phyloP scores from a whole-genome alignment of 352 stramenopile species.

The Globisporangium cylindrosporum region DNA sequence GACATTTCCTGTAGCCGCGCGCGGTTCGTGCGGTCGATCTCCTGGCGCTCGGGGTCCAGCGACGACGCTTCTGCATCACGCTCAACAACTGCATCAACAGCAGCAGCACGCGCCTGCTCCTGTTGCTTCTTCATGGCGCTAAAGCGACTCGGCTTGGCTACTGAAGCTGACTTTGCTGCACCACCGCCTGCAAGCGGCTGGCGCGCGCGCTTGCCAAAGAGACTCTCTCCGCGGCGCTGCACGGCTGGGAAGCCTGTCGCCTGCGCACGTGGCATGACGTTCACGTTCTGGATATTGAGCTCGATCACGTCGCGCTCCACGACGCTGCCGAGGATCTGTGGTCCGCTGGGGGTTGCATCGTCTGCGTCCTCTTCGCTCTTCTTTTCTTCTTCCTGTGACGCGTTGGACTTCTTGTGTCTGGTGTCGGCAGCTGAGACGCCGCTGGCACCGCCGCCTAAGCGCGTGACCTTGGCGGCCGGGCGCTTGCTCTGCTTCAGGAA shows the following conservation, averaged over 20 bases:
- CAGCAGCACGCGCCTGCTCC: no score
- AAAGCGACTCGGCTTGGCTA: slow-evolving; percentile 22
- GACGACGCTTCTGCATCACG: slow-evolving; percentile 8
- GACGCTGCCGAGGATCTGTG: slow-evolving; percentile 52
- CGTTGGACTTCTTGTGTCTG: not conserved
- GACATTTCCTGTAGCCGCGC: slow-evolving; percentile 62
- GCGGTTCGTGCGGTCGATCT: slow-evolving; percentile 64
- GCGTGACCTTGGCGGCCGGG: slow-evolving; percentile 59
- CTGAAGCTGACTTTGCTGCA: not conserved
- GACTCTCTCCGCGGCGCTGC: slow-evolving; percentile 48
- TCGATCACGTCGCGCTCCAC: slow-evolving; percentile 58
- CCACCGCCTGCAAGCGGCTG: not conserved
- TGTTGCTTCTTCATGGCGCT: slow-evolving; percentile 15
- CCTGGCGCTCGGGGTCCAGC: slow-evolving; percentile 33
- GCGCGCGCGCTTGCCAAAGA: slow-evolving; percentile 62
- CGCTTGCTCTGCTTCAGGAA: slow-evolving; percentile 62
- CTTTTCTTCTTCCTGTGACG: slow-evolving; percentile 1
- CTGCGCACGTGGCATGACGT: slow-evolving; percentile 28
- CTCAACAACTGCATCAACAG: not conserved
- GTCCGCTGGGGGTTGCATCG: slow-evolving; percentile 15
- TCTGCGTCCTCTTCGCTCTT: slow-evolving; percentile 5
- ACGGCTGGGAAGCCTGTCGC: slow-evolving; percentile 61
- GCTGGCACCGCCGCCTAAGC: slow-evolving; percentile 13
- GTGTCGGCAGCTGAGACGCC: slow-evolving; percentile 5
- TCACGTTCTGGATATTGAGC: slow-evolving; percentile 32